phyloP scores from a whole-genome alignment of 257 asterid species.

The Leonotis leonurus region DNA sequence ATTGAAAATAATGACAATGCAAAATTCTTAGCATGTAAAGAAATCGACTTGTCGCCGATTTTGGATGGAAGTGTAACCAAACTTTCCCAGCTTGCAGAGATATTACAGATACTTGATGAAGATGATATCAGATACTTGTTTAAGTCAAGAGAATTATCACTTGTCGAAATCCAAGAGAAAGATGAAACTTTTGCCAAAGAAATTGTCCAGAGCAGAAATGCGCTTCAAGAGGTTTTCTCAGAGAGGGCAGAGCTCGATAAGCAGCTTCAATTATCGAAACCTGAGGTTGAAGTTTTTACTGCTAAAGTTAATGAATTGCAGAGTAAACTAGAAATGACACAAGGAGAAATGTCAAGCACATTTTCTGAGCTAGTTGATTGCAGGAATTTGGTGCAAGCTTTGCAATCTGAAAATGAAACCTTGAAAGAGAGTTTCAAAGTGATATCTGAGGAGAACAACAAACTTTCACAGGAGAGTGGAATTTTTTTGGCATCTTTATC shows the following conservation, averaged over 20 bases:
- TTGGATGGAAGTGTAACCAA: slow-evolving; percentile 52
- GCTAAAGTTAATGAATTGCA: slow-evolving; percentile 54
- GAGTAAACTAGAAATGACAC: slow-evolving; percentile 48
- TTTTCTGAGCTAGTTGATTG: slow-evolving; percentile 55
- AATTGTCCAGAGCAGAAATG: slow-evolving; percentile 45
- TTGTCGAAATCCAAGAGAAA: slow-evolving; percentile 42
- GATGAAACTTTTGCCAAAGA: slow-evolving; percentile 49
- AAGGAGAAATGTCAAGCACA: slow-evolving; percentile 53
- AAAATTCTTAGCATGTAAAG: slow-evolving; percentile 30
- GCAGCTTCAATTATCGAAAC: slow-evolving; percentile 53
- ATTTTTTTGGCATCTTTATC: slow-evolving; percentile 28
- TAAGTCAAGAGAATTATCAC: slow-evolving; percentile 44
- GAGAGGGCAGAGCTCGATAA: slow-evolving; percentile 47
- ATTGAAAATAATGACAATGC: slow-evolving; percentile 20
- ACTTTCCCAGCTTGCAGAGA: slow-evolving; percentile 69
- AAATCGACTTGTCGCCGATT: slow-evolving; percentile 47
- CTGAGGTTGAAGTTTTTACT: slow-evolving; percentile 46
- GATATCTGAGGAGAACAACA: slow-evolving; percentile 48
- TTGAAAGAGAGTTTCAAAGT: slow-evolving; percentile 33
- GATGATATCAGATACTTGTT: slow-evolving; percentile 56
- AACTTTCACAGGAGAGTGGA: slow-evolving; percentile 46
- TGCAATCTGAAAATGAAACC: slow-evolving; percentile 56
- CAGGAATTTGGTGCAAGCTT: slow-evolving; percentile 40
- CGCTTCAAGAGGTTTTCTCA: slow-evolving; percentile 41
- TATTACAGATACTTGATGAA: slow-evolving; percentile 53